Percentiles rank a stretch among this genome's conserved stretches.
These are phyloP conservation scores for Medicago lupulina DNA, from an alignment of 306 rosid genomes.

Conservation along the genomic window DNA sequence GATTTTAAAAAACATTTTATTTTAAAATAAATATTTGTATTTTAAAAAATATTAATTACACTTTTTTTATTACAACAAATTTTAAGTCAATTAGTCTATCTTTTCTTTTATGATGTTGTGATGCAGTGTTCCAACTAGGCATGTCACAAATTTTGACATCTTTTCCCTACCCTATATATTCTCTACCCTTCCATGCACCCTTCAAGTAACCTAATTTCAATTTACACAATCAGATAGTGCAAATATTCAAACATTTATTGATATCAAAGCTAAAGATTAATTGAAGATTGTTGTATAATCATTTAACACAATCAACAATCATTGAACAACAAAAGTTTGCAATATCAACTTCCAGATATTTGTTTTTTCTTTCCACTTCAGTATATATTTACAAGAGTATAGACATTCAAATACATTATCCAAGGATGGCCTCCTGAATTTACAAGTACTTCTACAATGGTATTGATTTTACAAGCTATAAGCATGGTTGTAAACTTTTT, in stretches of 20 bases:
- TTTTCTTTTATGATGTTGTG: too few species aligned
- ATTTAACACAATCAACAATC: conserved; percentile 11
- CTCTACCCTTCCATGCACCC: not conserved
- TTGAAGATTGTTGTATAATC: not conserved
- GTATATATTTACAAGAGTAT: conserved; percentile 29
- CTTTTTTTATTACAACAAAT: too few species aligned
- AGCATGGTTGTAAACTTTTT: conserved; percentile 14
- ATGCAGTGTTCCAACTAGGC: too few species aligned
- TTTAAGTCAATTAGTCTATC: too few species aligned
- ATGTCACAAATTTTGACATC: not conserved
- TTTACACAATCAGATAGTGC: not conserved
- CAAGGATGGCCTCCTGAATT: conserved; percentile 28
- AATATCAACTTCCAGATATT: conserved; percentile 7
- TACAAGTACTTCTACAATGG: conserved; percentile 24
- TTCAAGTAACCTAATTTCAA: not conserved
- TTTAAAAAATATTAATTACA: too few species aligned
- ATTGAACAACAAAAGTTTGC: not conserved
- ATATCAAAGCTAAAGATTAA: not conserved
- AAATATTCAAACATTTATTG: not conserved
- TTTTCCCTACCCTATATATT: not conserved
- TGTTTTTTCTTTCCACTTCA: not conserved
- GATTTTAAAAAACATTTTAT: too few species aligned
- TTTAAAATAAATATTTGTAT: too few species aligned
- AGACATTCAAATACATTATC: conserved; percentile 15
- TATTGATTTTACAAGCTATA: conserved; percentile 1